Evolutionary conservation across 2,329 filamentous ascomycete species (phyloP).

Genomic region (Mollisiaceae sp.): DNA sequence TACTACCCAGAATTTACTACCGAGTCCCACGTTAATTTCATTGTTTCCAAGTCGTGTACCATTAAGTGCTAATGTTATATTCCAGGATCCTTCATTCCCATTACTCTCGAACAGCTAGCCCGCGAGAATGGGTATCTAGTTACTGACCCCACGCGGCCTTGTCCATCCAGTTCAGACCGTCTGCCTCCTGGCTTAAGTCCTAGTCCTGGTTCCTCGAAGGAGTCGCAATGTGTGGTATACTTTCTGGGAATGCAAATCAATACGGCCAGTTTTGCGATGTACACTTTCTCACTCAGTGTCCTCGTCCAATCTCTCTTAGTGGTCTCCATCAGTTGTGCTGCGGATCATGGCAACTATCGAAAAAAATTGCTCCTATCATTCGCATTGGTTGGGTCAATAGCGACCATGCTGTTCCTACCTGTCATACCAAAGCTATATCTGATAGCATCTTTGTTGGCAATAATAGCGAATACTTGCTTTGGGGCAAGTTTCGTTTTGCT

Average conservation of each 20-base stretch:
- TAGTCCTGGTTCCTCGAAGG: conserved; percentile 38
- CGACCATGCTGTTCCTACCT: conserved; percentile 88
- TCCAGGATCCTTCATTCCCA: conserved; percentile 90
- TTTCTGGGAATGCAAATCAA: conserved; percentile 87
- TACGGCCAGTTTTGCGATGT: conserved; percentile 97
- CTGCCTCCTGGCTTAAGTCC: conserved; percentile 26
- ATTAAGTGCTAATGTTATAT: conserved; percentile 28
- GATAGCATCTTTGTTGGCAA: conserved; percentile 81
- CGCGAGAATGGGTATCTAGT: conserved; percentile 89
- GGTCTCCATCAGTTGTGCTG: conserved; percentile 94
- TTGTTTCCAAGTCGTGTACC: background rate
- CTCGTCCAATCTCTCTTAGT: conserved; percentile 87
- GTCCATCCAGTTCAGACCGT: conserved; percentile 52
- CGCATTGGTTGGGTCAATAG: conserved; percentile 77
- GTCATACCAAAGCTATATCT: conserved; percentile 78
- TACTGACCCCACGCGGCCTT: conserved; percentile 76
- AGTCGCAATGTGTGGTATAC: conserved; percentile 79
- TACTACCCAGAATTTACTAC: background rate
- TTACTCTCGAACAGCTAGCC: conserved; percentile 91
- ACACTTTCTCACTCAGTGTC: conserved; percentile 94
- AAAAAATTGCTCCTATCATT: conserved; percentile 89
- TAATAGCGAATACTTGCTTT: conserved; percentile 91
- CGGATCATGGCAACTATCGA: conserved; percentile 90
- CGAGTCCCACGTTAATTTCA: background rate
- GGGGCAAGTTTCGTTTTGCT: conserved; percentile 93